phyloP scores from a whole-genome alignment of 2,329 filamentous ascomycete genomes.

The Calcarisporium arbuscula region DNA sequence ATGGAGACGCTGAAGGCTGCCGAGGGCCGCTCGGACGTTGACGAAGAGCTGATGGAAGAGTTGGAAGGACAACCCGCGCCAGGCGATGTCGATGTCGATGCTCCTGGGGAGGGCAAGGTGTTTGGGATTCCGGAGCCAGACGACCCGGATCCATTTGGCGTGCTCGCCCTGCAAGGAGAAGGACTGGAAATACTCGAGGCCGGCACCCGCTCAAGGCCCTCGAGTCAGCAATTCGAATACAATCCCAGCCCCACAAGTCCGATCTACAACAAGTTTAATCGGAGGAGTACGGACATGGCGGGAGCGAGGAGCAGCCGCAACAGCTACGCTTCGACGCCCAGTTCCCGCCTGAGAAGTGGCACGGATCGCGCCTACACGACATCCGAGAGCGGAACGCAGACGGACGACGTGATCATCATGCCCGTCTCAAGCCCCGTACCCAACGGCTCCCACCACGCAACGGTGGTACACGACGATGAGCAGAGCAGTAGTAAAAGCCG shows the following conservation, averaged over 20 bases:
- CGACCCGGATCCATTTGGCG: conserved; percentile 32
- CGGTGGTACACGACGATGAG: too few species aligned
- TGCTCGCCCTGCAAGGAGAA: conserved; percentile 27
- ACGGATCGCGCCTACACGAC: conserved; percentile 13
- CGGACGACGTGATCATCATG: conserved; percentile 12
- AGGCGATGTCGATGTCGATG: conserved; percentile 26
- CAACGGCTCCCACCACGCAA: neutral
- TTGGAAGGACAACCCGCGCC: conserved; percentile 27
- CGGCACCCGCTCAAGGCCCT: conserved; percentile 24
- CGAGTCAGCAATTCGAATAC: conserved; percentile 29
- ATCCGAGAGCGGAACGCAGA: conserved; percentile 21
- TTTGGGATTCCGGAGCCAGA: conserved; percentile 31
- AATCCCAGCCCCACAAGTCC: conserved; percentile 28
- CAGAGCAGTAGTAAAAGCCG: too few species aligned
- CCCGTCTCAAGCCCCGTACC: conserved; percentile 4
- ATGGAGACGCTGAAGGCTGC: conserved; percentile 28
- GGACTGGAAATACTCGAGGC: conserved; percentile 30
- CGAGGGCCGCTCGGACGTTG: conserved; percentile 26
- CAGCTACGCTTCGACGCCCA: conserved; percentile 14
- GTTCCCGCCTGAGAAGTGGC: conserved; percentile 7
- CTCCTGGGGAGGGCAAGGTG: conserved; percentile 16
- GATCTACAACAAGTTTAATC: conserved; percentile 28
- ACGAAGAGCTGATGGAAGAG: conserved; percentile 24
- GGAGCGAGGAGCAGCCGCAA: conserved; percentile 14
- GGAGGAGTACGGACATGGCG: conserved; percentile 17